Conservation (phyloP, 176 grass and related monocot species). For the Triticum timopheevii region DNA sequence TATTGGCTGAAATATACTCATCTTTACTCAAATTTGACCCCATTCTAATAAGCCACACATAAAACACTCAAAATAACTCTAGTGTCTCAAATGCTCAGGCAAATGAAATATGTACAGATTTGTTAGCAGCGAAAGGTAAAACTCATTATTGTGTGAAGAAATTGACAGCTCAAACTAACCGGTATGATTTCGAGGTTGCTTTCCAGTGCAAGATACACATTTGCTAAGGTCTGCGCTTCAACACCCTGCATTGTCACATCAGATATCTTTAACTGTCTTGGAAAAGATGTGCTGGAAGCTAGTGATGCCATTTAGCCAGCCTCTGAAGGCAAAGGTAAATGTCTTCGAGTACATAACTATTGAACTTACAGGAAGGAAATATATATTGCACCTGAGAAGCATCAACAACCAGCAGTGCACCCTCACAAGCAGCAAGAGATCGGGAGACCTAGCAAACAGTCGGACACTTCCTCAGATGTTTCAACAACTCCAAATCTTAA, state of each 20-base stretch:
- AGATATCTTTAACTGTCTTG: slow-evolving; percentile 8
- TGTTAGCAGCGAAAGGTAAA: background rate
- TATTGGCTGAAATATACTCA: slow-evolving; percentile 17
- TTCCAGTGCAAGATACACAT: slow-evolving; percentile 96
- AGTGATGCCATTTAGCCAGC: slow-evolving; percentile 24
- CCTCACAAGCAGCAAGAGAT: slow-evolving; percentile 98
- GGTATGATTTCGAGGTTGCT: slow-evolving; percentile 95
- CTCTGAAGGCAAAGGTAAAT: slow-evolving; percentile 22
- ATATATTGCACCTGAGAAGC: slow-evolving; percentile 97
- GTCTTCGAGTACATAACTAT: slow-evolving; percentile 20
- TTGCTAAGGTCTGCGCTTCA: slow-evolving; percentile 95
- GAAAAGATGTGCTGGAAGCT: slow-evolving; percentile 19
- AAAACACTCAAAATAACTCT: slow-evolving; percentile 14
- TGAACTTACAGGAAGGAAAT: slow-evolving; percentile 64
- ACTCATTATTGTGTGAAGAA: background rate
- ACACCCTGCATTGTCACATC: slow-evolving; percentile 80
- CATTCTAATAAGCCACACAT: slow-evolving; percentile 3
- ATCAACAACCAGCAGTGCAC: slow-evolving; percentile 92
- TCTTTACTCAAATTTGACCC: slow-evolving; percentile 20
- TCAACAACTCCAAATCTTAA: slow-evolving; percentile 26
- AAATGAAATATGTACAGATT: slow-evolving; percentile 1
- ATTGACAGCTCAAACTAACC: slow-evolving; percentile 46
- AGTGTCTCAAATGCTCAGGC: background rate
- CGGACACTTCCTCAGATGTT: slow-evolving; percentile 18
- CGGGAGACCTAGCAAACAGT: slow-evolving; percentile 80